phyloP scores from a whole-genome alignment of 768 basidiomycete species.

The Leccinum longicurvipes region DNA sequence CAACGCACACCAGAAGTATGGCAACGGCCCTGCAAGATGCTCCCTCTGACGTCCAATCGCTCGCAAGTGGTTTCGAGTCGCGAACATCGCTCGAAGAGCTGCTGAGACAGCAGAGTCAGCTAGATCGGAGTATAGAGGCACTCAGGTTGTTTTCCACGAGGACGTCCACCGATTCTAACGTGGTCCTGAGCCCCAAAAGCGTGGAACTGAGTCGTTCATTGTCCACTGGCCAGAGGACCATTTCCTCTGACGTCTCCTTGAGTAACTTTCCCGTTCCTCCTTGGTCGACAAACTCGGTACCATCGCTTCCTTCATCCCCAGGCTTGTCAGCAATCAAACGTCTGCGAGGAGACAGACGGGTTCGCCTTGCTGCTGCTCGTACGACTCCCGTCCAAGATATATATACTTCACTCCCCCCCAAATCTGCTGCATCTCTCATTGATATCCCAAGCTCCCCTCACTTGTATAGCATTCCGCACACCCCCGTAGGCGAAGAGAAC shows the following conservation, averaged over 20 bases:
- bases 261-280: conserved; percentile 72
- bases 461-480: conserved; percentile 16
- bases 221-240: conserved; percentile 26
- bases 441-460: conserved; percentile 20
- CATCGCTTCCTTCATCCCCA: conserved; percentile 17
- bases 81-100: conserved; percentile 47
- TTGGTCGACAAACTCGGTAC: conserved; percentile 16
- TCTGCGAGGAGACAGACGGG: conserved; percentile 20
- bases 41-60: conserved; percentile 37
- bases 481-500: conserved; percentile 14
- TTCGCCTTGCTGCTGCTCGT: conserved; percentile 11
- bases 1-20: background rate
- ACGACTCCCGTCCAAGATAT: conserved; percentile 6
- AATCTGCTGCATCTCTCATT: conserved; percentile 20
- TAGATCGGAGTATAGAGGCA: conserved; percentile 62
- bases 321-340: conserved; percentile 15
- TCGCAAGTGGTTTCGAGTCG: conserved; percentile 13
- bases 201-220: conserved; percentile 18
- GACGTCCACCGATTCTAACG: conserved; percentile 26
- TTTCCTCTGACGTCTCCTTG: conserved; percentile 57
- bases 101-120: conserved; percentile 57
- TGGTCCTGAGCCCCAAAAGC: conserved; percentile 22
- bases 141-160: conserved; percentile 44
- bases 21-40: conserved; percentile 26
- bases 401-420: conserved; percentile 21